phyloP scores from a whole-genome alignment of 805 yeast species.

The Barnettozyma siamensis region DNA sequence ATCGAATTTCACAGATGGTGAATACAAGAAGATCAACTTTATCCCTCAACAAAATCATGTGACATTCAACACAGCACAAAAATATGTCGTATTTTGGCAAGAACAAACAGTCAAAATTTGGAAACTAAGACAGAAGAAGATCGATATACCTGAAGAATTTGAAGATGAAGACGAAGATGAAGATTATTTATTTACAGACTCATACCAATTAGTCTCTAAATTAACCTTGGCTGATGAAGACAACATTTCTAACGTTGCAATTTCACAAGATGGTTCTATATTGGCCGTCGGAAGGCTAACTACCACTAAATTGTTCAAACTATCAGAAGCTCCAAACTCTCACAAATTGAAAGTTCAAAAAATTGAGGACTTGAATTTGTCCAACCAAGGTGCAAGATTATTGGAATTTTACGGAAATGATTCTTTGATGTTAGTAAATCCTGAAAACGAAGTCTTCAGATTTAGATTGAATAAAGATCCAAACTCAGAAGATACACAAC shows the following conservation, averaged over 20 bases:
- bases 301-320: constrained; percentile 61
- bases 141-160: constrained; percentile 18
- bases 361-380: constrained; percentile 34
- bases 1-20: constrained; percentile 62
- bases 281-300: constrained; percentile 69
- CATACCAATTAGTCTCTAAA: constrained; percentile 59
- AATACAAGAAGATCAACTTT: constrained; percentile 62
- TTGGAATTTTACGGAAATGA: constrained; percentile 43
- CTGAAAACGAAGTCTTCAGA: constrained; percentile 54
- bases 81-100: constrained; percentile 69
- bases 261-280: constrained; percentile 59
- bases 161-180: constrained; percentile 16
- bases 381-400: constrained; percentile 50
- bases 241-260: constrained; percentile 60
- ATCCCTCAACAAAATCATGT: constrained; percentile 53
- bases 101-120: constrained; percentile 80
- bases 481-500: constrained; percentile 13
- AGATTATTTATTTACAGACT: constrained; percentile 26
- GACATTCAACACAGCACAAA: constrained; percentile 38
- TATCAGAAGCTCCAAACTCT: constrained; percentile 36
- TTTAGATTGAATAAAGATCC: constrained; percentile 32
- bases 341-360: constrained; percentile 44
- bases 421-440: constrained; percentile 45
- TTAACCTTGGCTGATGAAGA: constrained; percentile 69
- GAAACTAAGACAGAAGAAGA: constrained; percentile 40